Base-by-base conservation (phyloP, 1,284 basidiomycete species). In the Tetrapyrgos nigripes region DNA sequence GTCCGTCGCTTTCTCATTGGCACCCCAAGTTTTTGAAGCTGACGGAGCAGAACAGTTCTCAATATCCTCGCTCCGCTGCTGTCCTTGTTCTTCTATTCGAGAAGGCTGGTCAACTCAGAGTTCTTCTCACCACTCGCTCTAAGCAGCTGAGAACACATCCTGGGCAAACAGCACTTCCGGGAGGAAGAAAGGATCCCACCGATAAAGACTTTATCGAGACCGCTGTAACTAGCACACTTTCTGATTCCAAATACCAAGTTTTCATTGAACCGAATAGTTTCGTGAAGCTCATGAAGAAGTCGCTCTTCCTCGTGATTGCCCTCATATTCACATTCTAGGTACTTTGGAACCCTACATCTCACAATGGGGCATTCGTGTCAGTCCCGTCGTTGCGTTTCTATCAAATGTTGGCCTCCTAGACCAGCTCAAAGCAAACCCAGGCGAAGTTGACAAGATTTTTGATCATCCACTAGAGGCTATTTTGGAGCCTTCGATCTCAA, bases 91-190 rank as follows among this genome's bases (percentile, higher is more conserved):
- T 92, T 4, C 75, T 96, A 0, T 96, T 87, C 64, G 89, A 94
- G 69, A 75, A 82, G 26, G 79, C 78, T 2, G 87, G 83, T 10
- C 72, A 83, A 47, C 76, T 96, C 3, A 83, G 88, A 13, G 93
- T 96, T 1, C 77, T 96, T 14, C 77, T 96, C 49, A 96, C 94
- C 0, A 96, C 93, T 2, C 83, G 94, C 11, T 91, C 92, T 1
- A 93, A 92, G 73, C 75, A 79, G 4, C 78, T 96, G 23, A 80
- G 93, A 56, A 83, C 87, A 0, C 91, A 93, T 71, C 87, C 91
- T 2, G 91, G 89, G 21, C 88, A 92, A 66, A 91, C 89, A 43
- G 93, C 93, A 1, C 72, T 96, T 0, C 94, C 94, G 0, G 94
- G 94, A 27, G 94, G 93, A 6, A 93, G 90, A 69, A 82, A 83